A percentile compares a stretch with the other conserved stretches of the same genome.
Evolutionary conservation across 176 grass and related monocot genomes (phyloP).

Genomic region (Eleusine indica): DNA sequence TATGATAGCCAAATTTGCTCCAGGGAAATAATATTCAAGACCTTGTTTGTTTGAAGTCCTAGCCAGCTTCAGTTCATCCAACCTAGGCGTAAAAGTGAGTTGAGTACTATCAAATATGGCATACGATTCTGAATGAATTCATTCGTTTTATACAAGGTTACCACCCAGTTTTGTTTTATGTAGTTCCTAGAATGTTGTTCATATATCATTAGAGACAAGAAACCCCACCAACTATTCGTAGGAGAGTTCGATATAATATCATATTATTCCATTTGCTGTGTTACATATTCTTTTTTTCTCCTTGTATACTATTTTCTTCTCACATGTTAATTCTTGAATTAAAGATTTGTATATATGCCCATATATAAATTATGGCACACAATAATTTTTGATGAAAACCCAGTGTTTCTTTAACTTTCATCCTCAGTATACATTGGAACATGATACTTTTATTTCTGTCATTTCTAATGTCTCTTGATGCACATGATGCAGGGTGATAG

Average conservation of each 20-base stretch:
- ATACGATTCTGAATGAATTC: not conserved
- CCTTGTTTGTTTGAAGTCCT: not conserved
- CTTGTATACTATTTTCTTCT: not conserved
- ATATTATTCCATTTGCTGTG: not conserved
- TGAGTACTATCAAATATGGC: not conserved
- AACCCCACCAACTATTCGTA: not conserved
- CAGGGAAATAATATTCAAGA: not conserved
- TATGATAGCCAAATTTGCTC: constrained; percentile 10
- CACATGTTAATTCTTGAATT: not conserved
- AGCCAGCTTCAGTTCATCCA: not conserved
- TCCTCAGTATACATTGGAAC: not conserved
- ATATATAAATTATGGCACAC: not conserved
- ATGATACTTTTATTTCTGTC: constrained; percentile 2
- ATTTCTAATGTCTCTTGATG: constrained; percentile 22
- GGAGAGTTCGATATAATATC: not conserved
- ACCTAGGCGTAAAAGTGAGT: not conserved
- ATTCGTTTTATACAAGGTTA: not conserved
- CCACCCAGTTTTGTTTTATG: not conserved
- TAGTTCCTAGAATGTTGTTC: not conserved
- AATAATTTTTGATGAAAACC: not conserved
- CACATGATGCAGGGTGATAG: constrained; percentile 72
- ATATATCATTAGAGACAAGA: not conserved
- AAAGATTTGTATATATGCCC: not conserved
- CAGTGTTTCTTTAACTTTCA: not conserved
- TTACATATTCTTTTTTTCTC: not conserved